Base-by-base conservation (phyloP, 805 yeast species). In the Myxozyma neglecta region DNA sequence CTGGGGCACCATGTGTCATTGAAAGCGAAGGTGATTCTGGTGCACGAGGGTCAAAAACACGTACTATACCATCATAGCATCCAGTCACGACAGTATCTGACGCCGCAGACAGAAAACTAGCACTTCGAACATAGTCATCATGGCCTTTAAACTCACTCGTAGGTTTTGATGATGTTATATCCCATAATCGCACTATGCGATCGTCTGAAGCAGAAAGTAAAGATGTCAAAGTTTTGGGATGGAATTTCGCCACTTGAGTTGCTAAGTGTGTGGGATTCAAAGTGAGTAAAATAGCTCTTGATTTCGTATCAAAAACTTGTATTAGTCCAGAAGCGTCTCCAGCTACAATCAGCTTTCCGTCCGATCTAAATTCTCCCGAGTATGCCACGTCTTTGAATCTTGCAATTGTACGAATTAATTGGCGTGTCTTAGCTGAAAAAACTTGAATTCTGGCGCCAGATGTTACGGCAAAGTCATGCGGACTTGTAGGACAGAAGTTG, bases 321-420 rank as follows among this genome's bases (percentile, higher is more conserved):
- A 94, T 96, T 59, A 90, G 74, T 18, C 99, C 99, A 2, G 94
- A 85, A 13, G 96, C 97, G 77, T 94, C 99, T 70, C 97, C 96
- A 4, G 97, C 97, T 20, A 88, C 96, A 35, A 94, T 74, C 50
- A 94, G 81, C 72, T 90, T 89, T 58, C 99, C 99, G 72, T 94
- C 99, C 59, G 82, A 82, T 70, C 98, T 82, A 74, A 86, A 93
- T 73, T 91, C 96, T 50, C 97, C 98, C 37, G 90, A 84, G 72
- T 89, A 90, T 0, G 91, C 99, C 0, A 92, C 86, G 70, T 93
- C 98, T 72, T 89, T 91, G 76, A 94, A 94, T 66, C 97, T 76
- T 6, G 87, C 79, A 68, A 91, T 89, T 0, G 97, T 91, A 76
- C 90, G 90, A 44, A 85, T 80, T 3, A 92, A 97, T 72, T 90